Percentiles rank a stretch among this genome's conserved stretches.
Conservation (phyloP, 1,139 yeast species). For the Saccharomyces pastorianus region DNA sequence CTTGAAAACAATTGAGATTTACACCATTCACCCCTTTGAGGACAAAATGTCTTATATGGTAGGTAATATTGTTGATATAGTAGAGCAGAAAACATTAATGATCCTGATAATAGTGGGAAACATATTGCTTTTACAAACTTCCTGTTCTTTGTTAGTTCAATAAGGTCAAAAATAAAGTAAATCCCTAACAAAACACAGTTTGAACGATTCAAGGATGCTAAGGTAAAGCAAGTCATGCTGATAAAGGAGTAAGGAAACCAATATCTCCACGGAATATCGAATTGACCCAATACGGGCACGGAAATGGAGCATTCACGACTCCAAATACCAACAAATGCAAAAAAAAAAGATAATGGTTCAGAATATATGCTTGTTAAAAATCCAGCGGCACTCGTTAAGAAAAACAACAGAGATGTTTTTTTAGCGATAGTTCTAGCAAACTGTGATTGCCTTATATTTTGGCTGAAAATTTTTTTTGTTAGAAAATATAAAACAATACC, state of each 20-base stretch:
- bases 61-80: slow-evolving; percentile 38
- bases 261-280: slow-evolving; percentile 10
- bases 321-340: slow-evolving; percentile 52
- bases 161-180: slow-evolving; percentile 52
- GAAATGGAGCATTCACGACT: slow-evolving; percentile 37
- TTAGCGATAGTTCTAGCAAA: slow-evolving; percentile 12
- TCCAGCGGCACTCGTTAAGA: slow-evolving; percentile 72
- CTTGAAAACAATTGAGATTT: slow-evolving; percentile 33
- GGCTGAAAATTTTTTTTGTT: slow-evolving; percentile 36
- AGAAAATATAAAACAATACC: slow-evolving; percentile 44
- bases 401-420: slow-evolving; percentile 40
- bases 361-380: slow-evolving; percentile 71
- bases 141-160: slow-evolving; percentile 23
- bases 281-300: slow-evolving; percentile 11
- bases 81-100: slow-evolving; percentile 42
- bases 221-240: slow-evolving; percentile 53
- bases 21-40: slow-evolving; percentile 78
- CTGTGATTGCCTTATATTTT: slow-evolving; percentile 10
- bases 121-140: slow-evolving; percentile 17
- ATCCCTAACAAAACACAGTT: slow-evolving; percentile 70
- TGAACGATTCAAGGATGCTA: slow-evolving; percentile 59
- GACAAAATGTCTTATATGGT: slow-evolving; percentile 58
- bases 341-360: slow-evolving; percentile 64
- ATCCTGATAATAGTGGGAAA: slow-evolving; percentile 46
- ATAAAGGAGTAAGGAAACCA: slow-evolving; percentile 32